Base-by-base conservation (phyloP, 2,329 filamentous ascomycete genomes). In the Amylocarpus encephaloides region DNA sequence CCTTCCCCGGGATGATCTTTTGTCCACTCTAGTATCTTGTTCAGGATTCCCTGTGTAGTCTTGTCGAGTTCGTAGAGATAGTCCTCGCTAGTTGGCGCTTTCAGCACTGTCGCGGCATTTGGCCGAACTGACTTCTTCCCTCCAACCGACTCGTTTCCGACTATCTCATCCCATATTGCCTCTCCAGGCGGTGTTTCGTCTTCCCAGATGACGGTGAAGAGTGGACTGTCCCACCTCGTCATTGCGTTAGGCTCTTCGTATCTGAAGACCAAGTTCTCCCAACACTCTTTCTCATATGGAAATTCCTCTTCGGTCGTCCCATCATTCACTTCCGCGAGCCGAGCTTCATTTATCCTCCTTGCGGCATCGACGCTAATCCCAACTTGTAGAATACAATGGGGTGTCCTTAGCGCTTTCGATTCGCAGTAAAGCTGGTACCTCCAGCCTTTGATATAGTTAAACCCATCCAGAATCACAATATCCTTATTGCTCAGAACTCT, bases 401-500 rank as follows among this genome's bases (percentile, higher is more conserved):
- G 80, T 3, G 88, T 93, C 55, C 83, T 73, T 48, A 87, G 71
- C 43, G 88, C 88, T 69, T 93, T 93, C 34, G 88, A 82, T 69
- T 93, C 88, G 71, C 88, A 92, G 67, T 85, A 85, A 18, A 94
- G 73, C 72, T 94, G 88, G 66, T 94, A 94, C 43, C 88, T 77
- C 79, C 87, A 93, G 34, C 88, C 88, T 68, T 93, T 93, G 71
- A 94, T 94, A 69, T 93, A 94, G 68, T 93, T 93, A 53, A 88
- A 71, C 1, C 83, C 82, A 65, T 94, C 88, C 13, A 89, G 79
- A 42, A 94, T 80, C 46, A 93, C 86, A 51, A 94, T 82, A 62
- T 88, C 85, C 61, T 81, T 80, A 50, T 82, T 78, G 53, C 78
- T 82, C 29, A 94, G 74, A 43, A 83, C 77, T 39, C 88, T 77